Evolutionary conservation across 164 flowering plant species (phyloP).

Genomic region (Platanus orientalis): DNA sequence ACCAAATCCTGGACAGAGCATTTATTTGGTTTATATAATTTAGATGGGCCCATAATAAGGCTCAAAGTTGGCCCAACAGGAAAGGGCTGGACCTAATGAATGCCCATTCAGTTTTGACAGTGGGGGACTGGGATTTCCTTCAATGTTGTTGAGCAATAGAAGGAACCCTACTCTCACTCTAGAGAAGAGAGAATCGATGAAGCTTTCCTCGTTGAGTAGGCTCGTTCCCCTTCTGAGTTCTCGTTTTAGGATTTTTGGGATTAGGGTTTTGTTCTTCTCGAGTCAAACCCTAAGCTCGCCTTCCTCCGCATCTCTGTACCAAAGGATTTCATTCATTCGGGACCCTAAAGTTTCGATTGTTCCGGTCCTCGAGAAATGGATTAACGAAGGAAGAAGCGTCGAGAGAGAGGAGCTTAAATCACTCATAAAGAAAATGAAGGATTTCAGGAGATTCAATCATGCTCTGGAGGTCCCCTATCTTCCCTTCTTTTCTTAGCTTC

Average conservation of each 20-base stretch:
- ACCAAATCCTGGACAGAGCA: too few species aligned
- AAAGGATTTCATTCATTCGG: constrained; percentile 8
- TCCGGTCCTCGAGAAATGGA: constrained; percentile 20
- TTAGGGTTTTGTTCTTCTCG: not conserved
- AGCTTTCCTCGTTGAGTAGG: not conserved
- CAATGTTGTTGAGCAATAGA: too few species aligned
- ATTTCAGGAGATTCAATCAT: constrained; percentile 20
- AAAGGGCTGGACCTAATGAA: too few species aligned
- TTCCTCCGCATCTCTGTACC: not conserved
- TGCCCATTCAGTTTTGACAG: too few species aligned
- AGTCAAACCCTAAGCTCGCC: not conserved
- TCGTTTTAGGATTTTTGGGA: too few species aligned
- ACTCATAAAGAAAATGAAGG: constrained; percentile 10
- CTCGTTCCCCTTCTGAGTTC: not conserved
- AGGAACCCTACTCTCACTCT: too few species aligned
- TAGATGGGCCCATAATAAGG: too few species aligned
- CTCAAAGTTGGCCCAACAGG: too few species aligned
- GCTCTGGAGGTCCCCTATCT: constrained; percentile 23
- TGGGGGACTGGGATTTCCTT: not conserved
- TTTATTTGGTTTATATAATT: too few species aligned
- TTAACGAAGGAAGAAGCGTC: constrained; percentile 20
- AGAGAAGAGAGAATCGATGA: not conserved
- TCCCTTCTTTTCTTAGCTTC: not conserved
- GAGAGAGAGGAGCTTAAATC: constrained; percentile 6
- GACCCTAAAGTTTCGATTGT: constrained; percentile 21